Evolutionary conservation across 2,329 filamentous ascomycete genomes (phyloP), one percentile per base, ranked within the genome.

Genomic region (Mollisiaceae sp.): DNA sequence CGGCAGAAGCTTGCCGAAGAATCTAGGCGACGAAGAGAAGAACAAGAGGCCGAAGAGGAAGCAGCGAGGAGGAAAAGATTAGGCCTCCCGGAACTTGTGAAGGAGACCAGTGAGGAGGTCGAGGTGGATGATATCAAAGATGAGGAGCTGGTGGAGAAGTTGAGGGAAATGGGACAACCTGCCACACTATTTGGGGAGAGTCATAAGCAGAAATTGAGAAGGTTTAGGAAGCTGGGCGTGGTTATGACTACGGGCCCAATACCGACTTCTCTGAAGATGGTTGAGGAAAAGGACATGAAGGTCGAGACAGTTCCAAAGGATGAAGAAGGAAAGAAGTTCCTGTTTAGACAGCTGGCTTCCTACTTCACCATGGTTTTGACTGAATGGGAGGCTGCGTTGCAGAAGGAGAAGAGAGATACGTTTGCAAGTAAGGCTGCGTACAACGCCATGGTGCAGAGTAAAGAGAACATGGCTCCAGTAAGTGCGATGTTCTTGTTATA

Each of bases 291-390:
- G 76, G 89, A 97, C 71, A 97, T 97, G 92, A 94, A 94, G 78
- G 88, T 98, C 27, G 82, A 83, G 18, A 82, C 81, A 52, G 80
- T 92, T 11, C 78, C 85, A 1, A 82, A 85, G 72, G 91, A 94
- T 71, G 81, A 81, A 22, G 86, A 89, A 47, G 91, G 82, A 0
- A 86, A 88, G 55, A 81, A 85, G 54, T 93, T 91, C 78, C 81
- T 99, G 47, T 94, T 91, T 80, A 85, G 94, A 12, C 94, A 99
- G 78, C 83, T 99, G 63, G 92, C 91, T 22, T 95, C 92, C 58
- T 99, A 97, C 82, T 98, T 99, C 81, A 96, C 92, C 61, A 93
- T 99, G 88, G 88, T 99, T n/a, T 82, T 99, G 65, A 86, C 84
- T 54, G 94, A 96, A 77, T 99, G 96, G 90, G 88, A 94, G 72